phyloP scores from a whole-genome alignment of 2,329 filamentous ascomycete species.

The Monosporascus sp. region DNA sequence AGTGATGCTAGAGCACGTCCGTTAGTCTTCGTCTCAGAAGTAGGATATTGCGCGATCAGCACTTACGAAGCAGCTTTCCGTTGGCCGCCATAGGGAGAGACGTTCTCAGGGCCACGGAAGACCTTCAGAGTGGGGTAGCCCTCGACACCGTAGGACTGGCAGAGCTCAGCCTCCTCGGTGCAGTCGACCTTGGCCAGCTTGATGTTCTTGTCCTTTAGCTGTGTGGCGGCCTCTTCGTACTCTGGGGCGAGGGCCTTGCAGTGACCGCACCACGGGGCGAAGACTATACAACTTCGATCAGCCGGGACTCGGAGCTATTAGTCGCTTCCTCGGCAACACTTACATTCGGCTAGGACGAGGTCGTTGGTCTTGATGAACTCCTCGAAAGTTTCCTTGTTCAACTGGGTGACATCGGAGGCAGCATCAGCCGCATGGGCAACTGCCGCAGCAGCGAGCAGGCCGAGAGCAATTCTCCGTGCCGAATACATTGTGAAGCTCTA shows the following conservation, averaged over 20 bases:
- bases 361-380: constrained; percentile 81
- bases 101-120: constrained; percentile 84
- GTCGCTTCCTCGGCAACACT: constrained; percentile 29
- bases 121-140: constrained; percentile 98
- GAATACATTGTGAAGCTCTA: constrained; percentile 22
- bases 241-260: constrained; percentile 96
- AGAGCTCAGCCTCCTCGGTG: constrained; percentile 89
- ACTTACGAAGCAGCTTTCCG: constrained; percentile 76
- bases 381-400: constrained; percentile 83
- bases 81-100: constrained; percentile 79
- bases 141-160: constrained; percentile 84
- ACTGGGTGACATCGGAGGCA: constrained; percentile 74
- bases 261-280: constrained; percentile 94
- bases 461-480: constrained; percentile 37
- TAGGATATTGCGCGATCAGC: neutral
- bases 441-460: constrained; percentile 50
- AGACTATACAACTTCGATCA: constrained; percentile 52
- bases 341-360: constrained; percentile 91
- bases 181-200: constrained; percentile 86
- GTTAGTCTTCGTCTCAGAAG: constrained; percentile 9
- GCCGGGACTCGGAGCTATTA: neutral
- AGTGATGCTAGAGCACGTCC: constrained; percentile 43
- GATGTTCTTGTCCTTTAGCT: constrained; percentile 84
- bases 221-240: constrained; percentile 81
- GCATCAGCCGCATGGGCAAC: constrained; percentile 56